Conservation (phyloP, 169 alveolate genomes). For the Eimeria zaria region DNA sequence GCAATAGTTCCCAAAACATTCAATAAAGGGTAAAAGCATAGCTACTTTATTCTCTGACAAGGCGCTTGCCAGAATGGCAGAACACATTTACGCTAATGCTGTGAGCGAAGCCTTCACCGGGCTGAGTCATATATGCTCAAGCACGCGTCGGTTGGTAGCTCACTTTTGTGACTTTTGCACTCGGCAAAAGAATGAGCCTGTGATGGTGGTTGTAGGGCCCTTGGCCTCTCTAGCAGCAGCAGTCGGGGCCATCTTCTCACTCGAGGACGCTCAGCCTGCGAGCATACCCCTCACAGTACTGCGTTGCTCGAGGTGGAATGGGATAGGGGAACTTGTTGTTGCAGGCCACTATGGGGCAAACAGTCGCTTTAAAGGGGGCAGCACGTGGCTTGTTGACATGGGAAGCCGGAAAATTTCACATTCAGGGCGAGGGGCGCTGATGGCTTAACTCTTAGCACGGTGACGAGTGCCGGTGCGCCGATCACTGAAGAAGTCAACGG, state of each 20-base stretch:
- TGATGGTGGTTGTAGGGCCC: conserved; percentile 73
- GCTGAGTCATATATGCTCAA: too few species aligned
- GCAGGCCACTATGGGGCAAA: not conserved
- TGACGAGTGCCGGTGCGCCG: conserved; percentile 59
- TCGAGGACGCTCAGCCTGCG: not conserved
- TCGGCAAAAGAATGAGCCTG: conserved; percentile 59
- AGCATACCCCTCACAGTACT: conserved; percentile 28
- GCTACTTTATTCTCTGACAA: not conserved
- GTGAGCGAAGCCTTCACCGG: not conserved
- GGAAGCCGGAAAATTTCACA: not conserved
- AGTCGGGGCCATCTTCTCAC: conserved; percentile 20
- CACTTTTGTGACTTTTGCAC: conserved; percentile 32
- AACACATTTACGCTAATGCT: not conserved
- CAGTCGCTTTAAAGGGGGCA: not conserved
- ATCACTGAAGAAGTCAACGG: not conserved
- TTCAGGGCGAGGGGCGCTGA: not conserved
- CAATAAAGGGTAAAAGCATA: not conserved
- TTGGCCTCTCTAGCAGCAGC: conserved; percentile 34
- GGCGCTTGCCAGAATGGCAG: not conserved
- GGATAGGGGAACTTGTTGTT: not conserved
- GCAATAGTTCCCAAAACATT: not conserved
- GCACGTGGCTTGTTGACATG: not conserved
- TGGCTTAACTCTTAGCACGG: not conserved
- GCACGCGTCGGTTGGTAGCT: not conserved
- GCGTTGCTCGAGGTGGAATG: not conserved